A percentile compares a stretch with the other conserved stretches of the same genome.
Evolutionary conservation across 140 eudicot species (phyloP).

Genomic region (Senecio squalidus): DNA sequence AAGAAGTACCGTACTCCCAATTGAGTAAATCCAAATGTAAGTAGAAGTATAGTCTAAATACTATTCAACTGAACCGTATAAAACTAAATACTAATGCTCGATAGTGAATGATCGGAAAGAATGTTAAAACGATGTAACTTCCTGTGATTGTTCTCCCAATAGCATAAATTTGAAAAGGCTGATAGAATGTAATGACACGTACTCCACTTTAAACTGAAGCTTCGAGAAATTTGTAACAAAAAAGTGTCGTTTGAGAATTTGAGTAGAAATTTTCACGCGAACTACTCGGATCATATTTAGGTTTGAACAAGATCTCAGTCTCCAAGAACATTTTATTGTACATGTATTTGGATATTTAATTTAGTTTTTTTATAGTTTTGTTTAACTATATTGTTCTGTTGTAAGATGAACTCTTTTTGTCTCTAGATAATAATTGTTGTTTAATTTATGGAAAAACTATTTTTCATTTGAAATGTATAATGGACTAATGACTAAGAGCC

Average conservation of each 20-base stretch:
- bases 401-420: constrained; percentile 7
- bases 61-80: too few species aligned
- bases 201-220: neutral
- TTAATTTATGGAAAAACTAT: neutral
- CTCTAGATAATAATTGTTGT: neutral
- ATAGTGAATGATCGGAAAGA: too few species aligned
- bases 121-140: too few species aligned
- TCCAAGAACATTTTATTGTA: constrained; percentile 10
- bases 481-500: neutral
- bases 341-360: constrained; percentile 23
- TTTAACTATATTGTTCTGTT: constrained; percentile 4
- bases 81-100: too few species aligned
- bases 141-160: too few species aligned
- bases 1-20: constrained; percentile 4
- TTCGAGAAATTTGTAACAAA: neutral
- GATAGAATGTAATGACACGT: too few species aligned
- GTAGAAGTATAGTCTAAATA: too few species aligned
- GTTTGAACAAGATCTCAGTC: neutral
- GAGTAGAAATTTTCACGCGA: neutral
- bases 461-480: neutral
- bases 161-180: too few species aligned
- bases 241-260: neutral
- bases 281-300: neutral
- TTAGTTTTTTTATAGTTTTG: neutral
- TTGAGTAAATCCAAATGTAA: neutral